Conservation (phyloP, 345 rosid species). For the Hibiscus syriacus region DNA sequence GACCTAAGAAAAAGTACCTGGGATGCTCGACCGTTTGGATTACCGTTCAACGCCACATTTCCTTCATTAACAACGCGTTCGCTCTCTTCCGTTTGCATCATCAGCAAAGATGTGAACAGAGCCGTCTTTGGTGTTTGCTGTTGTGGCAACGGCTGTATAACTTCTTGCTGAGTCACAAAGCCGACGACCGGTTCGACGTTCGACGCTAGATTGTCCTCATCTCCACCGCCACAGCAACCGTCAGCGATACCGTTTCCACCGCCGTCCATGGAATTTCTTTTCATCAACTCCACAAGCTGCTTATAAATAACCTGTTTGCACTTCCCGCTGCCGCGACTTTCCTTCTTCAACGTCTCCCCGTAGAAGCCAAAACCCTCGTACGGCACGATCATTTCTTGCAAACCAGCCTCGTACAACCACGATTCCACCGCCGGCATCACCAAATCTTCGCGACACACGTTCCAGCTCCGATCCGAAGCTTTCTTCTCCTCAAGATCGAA, state of each 20-base stretch:
- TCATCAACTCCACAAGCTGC: constrained; percentile 60
- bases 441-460: constrained; percentile 14
- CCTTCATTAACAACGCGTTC: constrained; percentile 21
- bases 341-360: constrained; percentile 23
- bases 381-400: constrained; percentile 61
- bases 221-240: constrained; percentile 12
- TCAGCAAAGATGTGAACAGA: constrained; percentile 32
- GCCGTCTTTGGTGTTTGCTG: constrained; percentile 9
- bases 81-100: constrained; percentile 26
- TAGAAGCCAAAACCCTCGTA: constrained; percentile 3
- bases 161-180: constrained; percentile 6
- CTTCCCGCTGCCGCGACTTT: constrained; percentile 39
- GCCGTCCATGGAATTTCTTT: constrained; percentile 25
- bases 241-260: constrained; percentile 7
- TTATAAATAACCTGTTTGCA: constrained; percentile 44
- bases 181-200: constrained; percentile 21
- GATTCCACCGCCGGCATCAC: constrained; percentile 33
- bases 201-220: constrained; percentile 33
- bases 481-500: constrained; percentile 39
- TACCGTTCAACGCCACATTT: constrained; percentile 28
- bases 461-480: constrained; percentile 13
- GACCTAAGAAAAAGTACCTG: constrained; percentile 38
- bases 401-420: constrained; percentile 30
- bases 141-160: constrained; percentile 8
- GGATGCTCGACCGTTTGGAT: constrained; percentile 29